Evolutionary conservation across 495 filamentous ascomycete species (phyloP), one percentile per base, ranked within the genome.

Genomic region (Ramalina intermedia): DNA sequence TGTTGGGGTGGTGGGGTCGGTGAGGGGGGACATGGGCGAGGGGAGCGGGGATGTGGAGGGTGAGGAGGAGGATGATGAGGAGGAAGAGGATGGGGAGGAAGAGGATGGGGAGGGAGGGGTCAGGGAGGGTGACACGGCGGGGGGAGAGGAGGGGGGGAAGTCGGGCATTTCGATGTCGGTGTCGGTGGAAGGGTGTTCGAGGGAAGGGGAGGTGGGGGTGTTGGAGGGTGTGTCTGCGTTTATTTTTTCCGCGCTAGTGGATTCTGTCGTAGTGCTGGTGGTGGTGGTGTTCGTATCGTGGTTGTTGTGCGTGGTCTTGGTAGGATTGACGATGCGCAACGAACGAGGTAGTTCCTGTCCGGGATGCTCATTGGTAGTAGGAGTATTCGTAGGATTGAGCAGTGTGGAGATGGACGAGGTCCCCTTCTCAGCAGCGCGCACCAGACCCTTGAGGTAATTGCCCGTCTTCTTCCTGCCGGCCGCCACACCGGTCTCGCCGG

Each of bases 341-440:
- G 29, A 33, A 33, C 8, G 12, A 33, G 29, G 29, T 11, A 33
- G 29, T 9, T 33, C 29, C 29, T 33, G 29, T 9, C 5, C 0
- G 8, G 29, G 29, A 13, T 55, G 43, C 43, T 51, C 47, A 17
- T 51, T 43, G 13, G 50, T 39, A 0, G 23, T 24, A 24, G 23
- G 23, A 24, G 23, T 24, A 4, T 1, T 24, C 0, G 23, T 24
- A 4, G 49, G 23, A 6, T 42, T 37, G 4, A 55, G 26, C 1
- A 48, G 44, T 13, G 40, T 24, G n/a, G 44, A 33, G 18, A 43
- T 26, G 29, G 49, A 43, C 13, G 49, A 38, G 6, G 45, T 52
- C 1, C 38, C 41, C 43, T 46, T 45, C 29, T 50, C 52, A 5
- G 47, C 43, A 20, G 52, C 24, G 37, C 37, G 46, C 14, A 43